Evolutionary conservation across 1,284 basidiomycete species (phyloP), one percentile per base, ranked within the genome.

Genomic region (Ganoderma resinaceum): DNA sequence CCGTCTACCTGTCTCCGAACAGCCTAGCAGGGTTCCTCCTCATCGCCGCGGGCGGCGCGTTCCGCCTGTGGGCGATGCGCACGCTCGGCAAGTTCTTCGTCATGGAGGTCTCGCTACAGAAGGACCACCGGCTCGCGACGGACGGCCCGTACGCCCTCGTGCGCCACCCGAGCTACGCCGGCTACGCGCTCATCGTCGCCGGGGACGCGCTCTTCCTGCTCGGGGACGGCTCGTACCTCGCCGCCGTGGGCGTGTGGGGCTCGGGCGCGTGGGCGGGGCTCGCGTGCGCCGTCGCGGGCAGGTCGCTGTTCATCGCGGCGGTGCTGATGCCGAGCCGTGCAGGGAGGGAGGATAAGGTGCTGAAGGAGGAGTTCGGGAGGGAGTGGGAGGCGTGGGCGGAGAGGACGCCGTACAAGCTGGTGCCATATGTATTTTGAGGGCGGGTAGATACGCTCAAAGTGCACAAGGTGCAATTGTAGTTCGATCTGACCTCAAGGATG

Each of bases 351-450:
- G 69, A 70, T 46, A 61, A 23, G 33, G 66, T 72, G 61, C 31
- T 70, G 42, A 62, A 40, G 6, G 62, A 65, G 62, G 61, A 67
- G n/a, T 70, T 70, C 42, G 66, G 70, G 35, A 59, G 43, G 61
- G 63, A 72, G 62, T 68, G 71, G 71, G 64, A 70, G 58, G 66
- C 49, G 9, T 72, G 68, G 66, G 71, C 69, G n/a, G 52, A 53
- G 61, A 62, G 40, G 57, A 65, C 68, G n/a, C 67, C 60, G 55
- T 72, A 70, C 57, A 67, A 40, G 42, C 53, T 72, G 61, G 52
- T 72, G 29, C 68, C 70, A 1, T 63, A 46, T 12, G 37, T 71
- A 16, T 71, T 58, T 37, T 58, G 35, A 58, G 46, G 46, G 18
- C n/a, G 43, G 43, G 20, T 14, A 26, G 46, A 49, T 49, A 49